A percentile compares a stretch with the other conserved stretches of the same genome.
Conservation (phyloP, 768 basidiomycete genomes). For the Punctularia strigosozonata region DNA sequence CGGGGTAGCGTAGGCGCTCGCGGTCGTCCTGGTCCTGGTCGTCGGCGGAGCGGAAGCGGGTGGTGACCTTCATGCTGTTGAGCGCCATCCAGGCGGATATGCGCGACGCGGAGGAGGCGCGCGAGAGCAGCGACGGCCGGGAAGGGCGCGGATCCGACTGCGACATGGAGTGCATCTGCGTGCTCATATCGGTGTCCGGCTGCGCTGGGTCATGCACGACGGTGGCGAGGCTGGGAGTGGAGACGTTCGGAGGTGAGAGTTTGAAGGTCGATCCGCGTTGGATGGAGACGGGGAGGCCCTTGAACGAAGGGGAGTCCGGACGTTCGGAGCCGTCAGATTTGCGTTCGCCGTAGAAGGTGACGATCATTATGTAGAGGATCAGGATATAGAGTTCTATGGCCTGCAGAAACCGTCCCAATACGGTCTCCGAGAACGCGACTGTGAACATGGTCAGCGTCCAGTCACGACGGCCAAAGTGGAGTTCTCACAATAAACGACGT, state of each 20-base stretch:
- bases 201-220: not conserved
- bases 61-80: slow-evolving; percentile 6
- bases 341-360: slow-evolving; percentile 22
- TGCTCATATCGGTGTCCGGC: too few relatives aligned
- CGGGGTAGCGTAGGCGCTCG: slow-evolving; percentile 20
- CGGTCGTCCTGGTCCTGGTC: slow-evolving; percentile 21
- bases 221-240: not conserved
- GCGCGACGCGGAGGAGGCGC: slow-evolving; percentile 25
- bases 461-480: not conserved
- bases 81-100: slow-evolving; percentile 19
- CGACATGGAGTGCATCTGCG: too few relatives aligned
- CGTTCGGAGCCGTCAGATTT: too few relatives aligned
- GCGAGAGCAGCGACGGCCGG: slow-evolving; percentile 11
- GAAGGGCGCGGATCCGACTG: too few relatives aligned
- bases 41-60: slow-evolving; percentile 5
- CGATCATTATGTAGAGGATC: slow-evolving; percentile 44
- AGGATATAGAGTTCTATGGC: slow-evolving; percentile 53
- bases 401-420: slow-evolving; percentile 53
- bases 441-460: slow-evolving; percentile 2
- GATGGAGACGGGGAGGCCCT: too few relatives aligned
- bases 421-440: slow-evolving; percentile 63
- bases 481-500: slow-evolving; percentile 44
- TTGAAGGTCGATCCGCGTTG: not conserved
- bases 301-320: too few relatives aligned
- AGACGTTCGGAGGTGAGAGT: not conserved